phyloP scores from a whole-genome alignment of 2,329 filamentous ascomycete species.

The Alternaria infectoria region DNA sequence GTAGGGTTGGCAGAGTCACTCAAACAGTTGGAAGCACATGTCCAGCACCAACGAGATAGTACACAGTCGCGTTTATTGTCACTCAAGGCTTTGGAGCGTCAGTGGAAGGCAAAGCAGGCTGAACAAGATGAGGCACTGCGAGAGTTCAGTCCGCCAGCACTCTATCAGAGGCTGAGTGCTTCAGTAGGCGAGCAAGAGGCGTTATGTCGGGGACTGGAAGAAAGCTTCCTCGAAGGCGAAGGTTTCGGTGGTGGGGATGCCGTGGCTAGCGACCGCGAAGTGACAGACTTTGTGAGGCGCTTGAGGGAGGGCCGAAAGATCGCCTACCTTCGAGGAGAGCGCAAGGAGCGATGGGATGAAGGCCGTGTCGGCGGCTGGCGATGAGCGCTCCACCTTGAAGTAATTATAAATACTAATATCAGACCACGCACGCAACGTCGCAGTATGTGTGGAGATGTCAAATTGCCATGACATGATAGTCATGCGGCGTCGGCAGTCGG shows the following conservation, averaged over 20 bases:
- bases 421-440: not conserved
- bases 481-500: not conserved
- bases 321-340: constrained; percentile 81
- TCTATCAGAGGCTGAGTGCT: constrained; percentile 81
- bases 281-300: constrained; percentile 80
- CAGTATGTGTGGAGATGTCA: not conserved
- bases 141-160: constrained; percentile 82
- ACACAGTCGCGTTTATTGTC: constrained; percentile 83
- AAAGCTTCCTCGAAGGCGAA: constrained; percentile 82
- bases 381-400: constrained; percentile 16
- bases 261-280: constrained; percentile 77
- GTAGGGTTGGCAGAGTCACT: constrained; percentile 71
- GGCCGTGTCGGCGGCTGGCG: constrained; percentile 94
- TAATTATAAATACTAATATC: not conserved
- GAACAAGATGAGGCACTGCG: constrained; percentile 86
- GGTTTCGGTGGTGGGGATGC: constrained; percentile 49
- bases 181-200: constrained; percentile 82
- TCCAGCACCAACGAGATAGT: constrained; percentile 67
- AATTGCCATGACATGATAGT: not conserved
- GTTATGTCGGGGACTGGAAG: constrained; percentile 82
- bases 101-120: constrained; percentile 86
- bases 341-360: constrained; percentile 94
- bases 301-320: constrained; percentile 81
- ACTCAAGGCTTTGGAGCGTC: constrained; percentile 85
- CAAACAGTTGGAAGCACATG: constrained; percentile 64